phyloP scores from a whole-genome alignment of 2,329 filamentous ascomycete species.

The Xylariaceae sp. region DNA sequence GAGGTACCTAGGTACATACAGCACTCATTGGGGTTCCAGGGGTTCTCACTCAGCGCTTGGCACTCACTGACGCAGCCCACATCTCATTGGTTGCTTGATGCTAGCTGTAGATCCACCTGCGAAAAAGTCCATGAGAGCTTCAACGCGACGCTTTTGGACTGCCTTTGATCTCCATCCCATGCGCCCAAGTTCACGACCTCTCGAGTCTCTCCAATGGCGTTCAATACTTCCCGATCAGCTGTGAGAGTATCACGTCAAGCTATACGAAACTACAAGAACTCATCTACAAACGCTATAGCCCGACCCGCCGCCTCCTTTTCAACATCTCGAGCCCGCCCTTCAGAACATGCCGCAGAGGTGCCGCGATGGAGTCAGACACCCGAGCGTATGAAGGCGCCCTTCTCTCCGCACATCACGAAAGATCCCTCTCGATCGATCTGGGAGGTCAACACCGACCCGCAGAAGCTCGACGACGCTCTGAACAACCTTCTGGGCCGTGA shows the following conservation, averaged over 20 bases:
- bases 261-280: slow-evolving; percentile 23
- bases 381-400: slow-evolving; percentile 63
- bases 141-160: neutral
- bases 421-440: slow-evolving; percentile 51
- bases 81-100: neutral
- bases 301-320: slow-evolving; percentile 18
- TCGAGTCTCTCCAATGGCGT: slow-evolving; percentile 26
- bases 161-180: neutral
- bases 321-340: slow-evolving; percentile 14
- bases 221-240: slow-evolving; percentile 29
- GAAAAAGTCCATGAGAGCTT: slow-evolving; percentile 12
- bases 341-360: slow-evolving; percentile 9
- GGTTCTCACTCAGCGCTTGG: neutral
- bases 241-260: slow-evolving; percentile 29
- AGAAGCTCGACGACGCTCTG: slow-evolving; percentile 73
- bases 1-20: too few relatives aligned
- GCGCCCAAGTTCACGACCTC: slow-evolving; percentile 2
- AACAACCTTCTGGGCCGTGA: slow-evolving; percentile 67
- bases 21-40: neutral
- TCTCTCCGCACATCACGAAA: slow-evolving; percentile 57
- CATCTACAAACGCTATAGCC: slow-evolving; percentile 7
- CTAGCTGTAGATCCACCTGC: slow-evolving; percentile 3
- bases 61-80: neutral
- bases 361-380: slow-evolving; percentile 72
- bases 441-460: slow-evolving; percentile 71